Conservation (phyloP, 495 filamentous ascomycete species). For the Astrothelium subdiscretum region DNA sequence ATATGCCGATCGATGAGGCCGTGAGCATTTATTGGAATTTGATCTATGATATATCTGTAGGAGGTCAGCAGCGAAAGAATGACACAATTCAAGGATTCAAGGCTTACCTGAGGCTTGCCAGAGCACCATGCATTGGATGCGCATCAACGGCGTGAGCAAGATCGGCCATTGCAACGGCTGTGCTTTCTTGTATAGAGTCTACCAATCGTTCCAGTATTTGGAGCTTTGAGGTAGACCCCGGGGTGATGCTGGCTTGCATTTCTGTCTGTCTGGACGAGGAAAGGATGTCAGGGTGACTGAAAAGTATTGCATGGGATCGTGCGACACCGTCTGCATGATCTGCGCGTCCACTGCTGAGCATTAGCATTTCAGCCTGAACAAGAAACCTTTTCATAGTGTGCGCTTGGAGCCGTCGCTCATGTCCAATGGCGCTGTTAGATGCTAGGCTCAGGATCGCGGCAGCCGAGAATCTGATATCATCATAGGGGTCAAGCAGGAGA, state of each 20-base stretch:
- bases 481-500: slow-evolving; percentile 76
- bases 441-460: slow-evolving; percentile 47
- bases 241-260: background rate
- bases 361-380: slow-evolving; percentile 44
- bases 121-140: slow-evolving; percentile 28
- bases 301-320: slow-evolving; percentile 31
- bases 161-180: slow-evolving; percentile 16
- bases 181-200: slow-evolving; percentile 12
- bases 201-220: slow-evolving; percentile 12
- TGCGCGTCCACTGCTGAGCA: slow-evolving; percentile 57
- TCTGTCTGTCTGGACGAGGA: background rate
- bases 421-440: too few relatives aligned
- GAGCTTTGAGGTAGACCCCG: background rate
- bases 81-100: background rate
- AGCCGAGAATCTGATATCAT: slow-evolving; percentile 70
- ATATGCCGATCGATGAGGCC: slow-evolving; percentile 24
- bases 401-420: too few relatives aligned
- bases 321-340: slow-evolving; percentile 81
- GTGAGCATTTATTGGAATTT: slow-evolving; percentile 23
- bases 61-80: slow-evolving; percentile 12
- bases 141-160: slow-evolving; percentile 19
- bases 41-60: slow-evolving; percentile 26
- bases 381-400: slow-evolving; percentile 14
- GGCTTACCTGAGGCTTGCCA: slow-evolving; percentile 36
- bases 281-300: slow-evolving; percentile 1